Evolutionary conservation across 2,329 filamentous ascomycete species (phyloP), one percentile per base, ranked within the genome.

Genomic region (Lachnum nothofagi): DNA sequence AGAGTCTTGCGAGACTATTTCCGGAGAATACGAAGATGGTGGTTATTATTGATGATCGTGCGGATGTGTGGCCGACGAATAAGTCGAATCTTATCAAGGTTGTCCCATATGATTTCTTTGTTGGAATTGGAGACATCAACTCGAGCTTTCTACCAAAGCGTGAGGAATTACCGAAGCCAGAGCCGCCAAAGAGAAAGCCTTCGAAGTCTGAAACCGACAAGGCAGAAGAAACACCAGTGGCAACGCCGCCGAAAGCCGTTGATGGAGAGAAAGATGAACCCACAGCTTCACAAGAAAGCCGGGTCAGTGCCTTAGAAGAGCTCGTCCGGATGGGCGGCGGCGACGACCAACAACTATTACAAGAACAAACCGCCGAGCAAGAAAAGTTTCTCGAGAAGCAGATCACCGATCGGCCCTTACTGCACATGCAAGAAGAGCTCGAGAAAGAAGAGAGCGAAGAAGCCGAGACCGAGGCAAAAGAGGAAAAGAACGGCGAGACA

Each of bases 1-100:
- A 98, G 75, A 93, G 84, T 58, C 73, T 98, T 24, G 87, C 93
- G 64, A 82, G 93, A 6, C 70, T 98, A 12, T 98, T 98, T 67
- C 93, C 94, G 4, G 88, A 95, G 51, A 94, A 94, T 68, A 97
- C 91, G 5, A 91, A 95, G 68, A 98, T 98, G 93, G 94, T 96
- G 1, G 91, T 96, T 50, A 96, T 98, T 61, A 98, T 98, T 57
- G 93, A 98, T 65, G 93, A 98, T 68, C 82, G 93, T 58, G 89
- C 89, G 45, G 93, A 98, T 66, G 91, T 98, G 6, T 98, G 93
- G 93, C 82, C 82, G 1, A 82, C 85, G 58, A 97, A 95, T 76
- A 85, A 86, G 59, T 80, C 86, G 4, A 96, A 98, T 62, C 78
- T 98, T 29, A 89, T 98, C 71, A 95, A 95, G 66, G 93, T 98